Evolutionary conservation across 495 filamentous ascomycete genomes (phyloP).

Genomic region (Corynascus novoguineensis): DNA sequence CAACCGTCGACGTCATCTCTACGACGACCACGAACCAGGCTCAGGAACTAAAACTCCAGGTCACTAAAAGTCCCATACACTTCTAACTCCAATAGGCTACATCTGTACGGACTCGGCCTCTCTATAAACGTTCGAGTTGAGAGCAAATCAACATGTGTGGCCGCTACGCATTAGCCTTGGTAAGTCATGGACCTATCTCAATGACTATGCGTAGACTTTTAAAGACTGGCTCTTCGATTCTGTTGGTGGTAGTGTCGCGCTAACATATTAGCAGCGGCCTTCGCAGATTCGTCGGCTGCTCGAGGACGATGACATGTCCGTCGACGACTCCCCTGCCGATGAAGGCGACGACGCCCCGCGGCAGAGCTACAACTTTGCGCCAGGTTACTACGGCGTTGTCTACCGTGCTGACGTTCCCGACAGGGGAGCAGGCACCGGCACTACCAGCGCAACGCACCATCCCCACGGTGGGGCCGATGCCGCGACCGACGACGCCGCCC

Average conservation of each 20-base stretch:
- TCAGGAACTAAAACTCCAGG: background rate
- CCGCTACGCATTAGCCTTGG: constrained; percentile 73
- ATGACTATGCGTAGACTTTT: background rate
- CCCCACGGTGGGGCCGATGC: constrained; percentile 19
- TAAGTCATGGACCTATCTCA: constrained; percentile 40
- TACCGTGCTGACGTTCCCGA: constrained; percentile 72
- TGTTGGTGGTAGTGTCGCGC: no score
- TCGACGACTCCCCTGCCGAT: constrained; percentile 71
- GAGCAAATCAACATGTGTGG: constrained; percentile 62
- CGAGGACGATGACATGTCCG: constrained; percentile 66
- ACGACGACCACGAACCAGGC: background rate
- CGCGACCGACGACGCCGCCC: constrained; percentile 1
- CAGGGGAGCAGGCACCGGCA: constrained; percentile 33
- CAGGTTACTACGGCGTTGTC: constrained; percentile 76
- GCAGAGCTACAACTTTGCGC: constrained; percentile 89
- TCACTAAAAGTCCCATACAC: background rate
- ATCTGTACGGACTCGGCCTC: background rate
- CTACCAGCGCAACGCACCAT: background rate
- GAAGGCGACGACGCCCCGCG: constrained; percentile 51
- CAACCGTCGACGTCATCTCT: constrained; percentile 9
- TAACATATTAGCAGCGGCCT: constrained; percentile 43
- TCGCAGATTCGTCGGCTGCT: constrained; percentile 64
- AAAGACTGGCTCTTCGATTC: no score
- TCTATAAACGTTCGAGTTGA: background rate
- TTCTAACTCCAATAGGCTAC: background rate